A percentile compares a stretch with the other conserved stretches of the same genome.
These are phyloP conservation scores for Purpureocillium lavendulum DNA, from an alignment of 2,329 filamentous ascomycete species.

Conservation along the genomic window DNA sequence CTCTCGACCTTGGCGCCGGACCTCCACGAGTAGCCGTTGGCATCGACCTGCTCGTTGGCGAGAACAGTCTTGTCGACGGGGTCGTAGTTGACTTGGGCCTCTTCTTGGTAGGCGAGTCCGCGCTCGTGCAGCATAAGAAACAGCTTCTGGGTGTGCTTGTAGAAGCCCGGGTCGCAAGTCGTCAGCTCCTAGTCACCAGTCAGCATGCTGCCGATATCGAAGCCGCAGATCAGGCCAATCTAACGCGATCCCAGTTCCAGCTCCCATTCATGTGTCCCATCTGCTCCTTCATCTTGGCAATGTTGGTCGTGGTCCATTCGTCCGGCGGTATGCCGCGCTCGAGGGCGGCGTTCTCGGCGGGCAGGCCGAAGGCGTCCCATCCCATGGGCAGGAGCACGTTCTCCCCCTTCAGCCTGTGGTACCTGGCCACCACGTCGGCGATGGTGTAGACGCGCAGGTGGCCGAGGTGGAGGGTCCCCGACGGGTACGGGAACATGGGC, in stretches of 20 bases:
- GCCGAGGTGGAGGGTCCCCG: constrained; percentile 76
- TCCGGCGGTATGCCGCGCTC: constrained; percentile 71
- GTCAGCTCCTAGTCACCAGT: constrained; percentile 56
- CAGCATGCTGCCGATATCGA: neutral
- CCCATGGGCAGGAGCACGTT: constrained; percentile 83
- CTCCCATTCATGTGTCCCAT: constrained; percentile 68
- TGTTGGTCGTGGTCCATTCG: constrained; percentile 73
- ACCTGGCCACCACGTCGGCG: constrained; percentile 75
- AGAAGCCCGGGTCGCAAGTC: constrained; percentile 78
- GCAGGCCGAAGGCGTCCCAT: constrained; percentile 88
- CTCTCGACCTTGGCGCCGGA: constrained; percentile 81
- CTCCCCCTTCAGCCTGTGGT: constrained; percentile 63
- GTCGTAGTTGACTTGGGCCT: constrained; percentile 84
- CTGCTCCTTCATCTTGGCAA: constrained; percentile 77
- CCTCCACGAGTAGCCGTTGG: constrained; percentile 77
- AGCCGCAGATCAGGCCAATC: constrained; percentile 21
- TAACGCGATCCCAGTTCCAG: constrained; percentile 76
- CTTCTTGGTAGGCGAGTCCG: constrained; percentile 73
- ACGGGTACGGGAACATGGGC: constrained; percentile 92
- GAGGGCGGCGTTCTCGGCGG: constrained; percentile 85
- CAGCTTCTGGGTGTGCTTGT: constrained; percentile 81
- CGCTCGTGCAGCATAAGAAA: constrained; percentile 69
- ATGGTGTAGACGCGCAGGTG: constrained; percentile 88
- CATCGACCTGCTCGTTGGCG: constrained; percentile 89
- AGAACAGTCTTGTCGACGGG: constrained; percentile 83